These are phyloP conservation scores for Theobroma grandiflorum DNA, from an alignment of 441 rosid species.

Conservation along the genomic window DNA sequence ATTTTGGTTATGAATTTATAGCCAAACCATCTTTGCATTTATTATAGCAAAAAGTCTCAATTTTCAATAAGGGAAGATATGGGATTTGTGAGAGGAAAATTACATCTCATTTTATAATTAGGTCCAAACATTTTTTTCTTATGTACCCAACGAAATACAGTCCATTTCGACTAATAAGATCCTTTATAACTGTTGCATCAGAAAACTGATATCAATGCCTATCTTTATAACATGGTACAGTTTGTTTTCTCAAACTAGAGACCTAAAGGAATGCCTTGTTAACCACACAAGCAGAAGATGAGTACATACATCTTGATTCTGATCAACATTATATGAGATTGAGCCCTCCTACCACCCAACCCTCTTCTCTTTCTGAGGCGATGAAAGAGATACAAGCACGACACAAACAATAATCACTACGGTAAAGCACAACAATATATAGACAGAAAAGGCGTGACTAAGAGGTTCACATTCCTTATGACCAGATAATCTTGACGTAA, in stretches of 20 bases:
- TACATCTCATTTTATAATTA: no score
- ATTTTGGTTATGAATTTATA: no score
- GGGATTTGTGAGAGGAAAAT: no score
- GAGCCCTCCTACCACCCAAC: neutral
- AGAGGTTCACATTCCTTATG: neutral
- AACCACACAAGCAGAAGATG: neutral
- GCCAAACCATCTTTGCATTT: no score
- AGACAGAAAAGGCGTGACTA: neutral
- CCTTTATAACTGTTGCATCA: no score
- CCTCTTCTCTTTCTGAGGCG: neutral
- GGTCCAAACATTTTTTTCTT: no score
- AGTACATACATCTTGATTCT: neutral
- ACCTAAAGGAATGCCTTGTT: neutral
- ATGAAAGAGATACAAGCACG: neutral
- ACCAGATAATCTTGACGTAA: neutral
- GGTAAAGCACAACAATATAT: neutral
- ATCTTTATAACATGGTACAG: neutral
- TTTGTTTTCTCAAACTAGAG: neutral
- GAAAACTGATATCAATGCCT: no score
- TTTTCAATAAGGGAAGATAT: no score
- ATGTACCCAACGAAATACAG: no score
- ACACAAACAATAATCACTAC: conserved; percentile 1
- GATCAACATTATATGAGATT: neutral
- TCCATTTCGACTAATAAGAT: no score
- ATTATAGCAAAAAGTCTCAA: no score